Conservation (phyloP, 495 filamentous ascomycete genomes). For the Aspergillus ostianus region DNA sequence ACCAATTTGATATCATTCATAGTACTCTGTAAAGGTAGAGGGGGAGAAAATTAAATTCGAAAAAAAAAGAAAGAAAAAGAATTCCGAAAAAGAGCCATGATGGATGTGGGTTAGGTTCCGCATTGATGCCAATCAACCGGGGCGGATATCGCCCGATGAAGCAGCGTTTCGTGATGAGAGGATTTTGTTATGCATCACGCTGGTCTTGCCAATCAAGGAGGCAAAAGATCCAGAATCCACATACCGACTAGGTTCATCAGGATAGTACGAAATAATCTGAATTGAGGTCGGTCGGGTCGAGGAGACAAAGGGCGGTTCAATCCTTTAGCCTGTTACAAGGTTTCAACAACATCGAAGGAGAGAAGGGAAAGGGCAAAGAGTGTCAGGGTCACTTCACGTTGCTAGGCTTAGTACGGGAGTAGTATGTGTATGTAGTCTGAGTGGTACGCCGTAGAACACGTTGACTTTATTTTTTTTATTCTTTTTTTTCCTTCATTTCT, state of each 20-base stretch:
- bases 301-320: background rate
- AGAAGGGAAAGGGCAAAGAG: background rate
- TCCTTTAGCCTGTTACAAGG: background rate
- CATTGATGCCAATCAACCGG: slow-evolving; percentile 12
- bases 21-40: no score
- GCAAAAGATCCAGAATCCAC: background rate
- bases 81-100: background rate
- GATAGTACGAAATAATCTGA: background rate
- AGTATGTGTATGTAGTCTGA: background rate
- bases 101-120: slow-evolving; percentile 7
- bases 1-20: background rate
- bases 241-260: background rate
- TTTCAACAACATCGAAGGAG: background rate
- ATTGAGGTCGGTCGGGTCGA: background rate
- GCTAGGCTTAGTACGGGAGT: background rate
- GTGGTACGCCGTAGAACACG: background rate
- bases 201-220: background rate
- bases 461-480: background rate
- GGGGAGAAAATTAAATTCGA: background rate
- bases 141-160: slow-evolving; percentile 9
- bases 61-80: no score
- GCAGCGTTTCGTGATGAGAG: slow-evolving; percentile 1
- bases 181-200: slow-evolving; percentile 1
- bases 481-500: no score
- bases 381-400: slow-evolving; percentile 3